Evolutionary conservation across 2,329 filamentous ascomycete species (phyloP).

Genomic region (Bipolaris oryzae): DNA sequence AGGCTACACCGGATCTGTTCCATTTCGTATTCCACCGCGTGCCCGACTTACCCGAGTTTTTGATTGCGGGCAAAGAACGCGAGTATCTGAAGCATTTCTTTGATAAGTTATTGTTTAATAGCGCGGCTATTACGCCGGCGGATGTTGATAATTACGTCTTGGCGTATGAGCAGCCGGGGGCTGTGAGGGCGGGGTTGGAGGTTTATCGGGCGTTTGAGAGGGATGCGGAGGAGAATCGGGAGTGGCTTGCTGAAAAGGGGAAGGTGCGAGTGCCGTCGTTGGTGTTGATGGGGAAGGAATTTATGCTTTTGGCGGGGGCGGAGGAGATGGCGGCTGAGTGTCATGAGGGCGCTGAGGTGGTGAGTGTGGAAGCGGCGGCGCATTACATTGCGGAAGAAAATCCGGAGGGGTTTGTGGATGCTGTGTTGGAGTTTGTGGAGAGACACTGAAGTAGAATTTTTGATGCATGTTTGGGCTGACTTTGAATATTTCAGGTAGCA

Average conservation of each 20-base stretch:
- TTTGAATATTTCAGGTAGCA: too few relatives aligned
- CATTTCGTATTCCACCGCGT: conserved; percentile 6
- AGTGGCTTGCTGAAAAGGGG: neutral
- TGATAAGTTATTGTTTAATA: conserved; percentile 12
- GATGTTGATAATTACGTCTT: conserved; percentile 5
- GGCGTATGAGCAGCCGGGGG: neutral
- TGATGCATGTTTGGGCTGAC: too few relatives aligned
- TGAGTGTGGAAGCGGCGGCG: neutral
- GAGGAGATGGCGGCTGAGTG: conserved; percentile 3
- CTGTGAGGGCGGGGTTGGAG: conserved; percentile 2
- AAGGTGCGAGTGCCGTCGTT: neutral
- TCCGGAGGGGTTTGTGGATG: neutral
- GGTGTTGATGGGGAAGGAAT: neutral
- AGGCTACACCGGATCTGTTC: neutral
- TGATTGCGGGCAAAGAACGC: conserved; percentile 16
- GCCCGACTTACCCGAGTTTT: conserved; percentile 20
- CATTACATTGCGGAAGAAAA: conserved; percentile 4
- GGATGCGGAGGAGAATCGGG: conserved; percentile 4
- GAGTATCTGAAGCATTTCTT: conserved; percentile 20
- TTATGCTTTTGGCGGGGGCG: neutral
- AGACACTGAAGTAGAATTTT: neutral
- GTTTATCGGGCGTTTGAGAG: conserved; percentile 5
- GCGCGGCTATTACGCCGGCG: conserved; percentile 3
- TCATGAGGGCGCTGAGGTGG: neutral
- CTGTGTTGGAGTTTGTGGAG: neutral